Base-by-base conservation (phyloP, 2,329 filamentous ascomycete species). In the Neofusicoccum cordaticola region DNA sequence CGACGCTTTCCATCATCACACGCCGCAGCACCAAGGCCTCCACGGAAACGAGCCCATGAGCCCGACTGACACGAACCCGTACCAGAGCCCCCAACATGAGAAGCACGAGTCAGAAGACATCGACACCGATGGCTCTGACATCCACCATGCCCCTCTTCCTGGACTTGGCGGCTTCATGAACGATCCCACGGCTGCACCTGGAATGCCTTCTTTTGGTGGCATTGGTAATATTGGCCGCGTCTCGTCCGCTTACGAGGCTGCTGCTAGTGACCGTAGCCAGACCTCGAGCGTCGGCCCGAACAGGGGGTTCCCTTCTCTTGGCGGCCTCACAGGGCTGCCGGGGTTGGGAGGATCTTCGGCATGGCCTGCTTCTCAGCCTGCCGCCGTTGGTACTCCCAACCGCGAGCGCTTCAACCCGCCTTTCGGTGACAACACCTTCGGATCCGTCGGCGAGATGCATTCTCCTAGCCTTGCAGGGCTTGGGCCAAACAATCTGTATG, bases 51-150 rank as follows among this genome's bases (percentile, higher is more conserved):
- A 92, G 65, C 90, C 91, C 0, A 86, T 92, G 73, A 66, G 64
- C 37, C 95, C 95, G 11, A 95, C 93, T 0, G 92, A 96, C 72
- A 98, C 95, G 2, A 99, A 99, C 73, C 95, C 95, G 1, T 99
- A 95, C 74, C 91, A 93, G 68, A 98, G 94, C 75, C 95, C 95
- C 2, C 87, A 90, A 7, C 90, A 89, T 42, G 90, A 93, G 31
- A 88, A 88, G 50, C 82, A 81, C 4, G 88, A 91, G 53, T 85
- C 86, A 17, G 85, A 87, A 66, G 84, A 86, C 68, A 82, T 84
- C 51, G 85, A 90, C 50, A 79, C 81, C 5, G 82, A 83, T 60
- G 84, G 84, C 31, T 81, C 84, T 53, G 82, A 84, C 67, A 82
- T 83, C 58, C 81, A 82, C 62, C 80, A 82, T 63, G 69, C 79